These are phyloP conservation scores for Mastigamoeba balamuthi DNA, from an alignment of 78 protist genomes.

Conservation along the genomic window DNA sequence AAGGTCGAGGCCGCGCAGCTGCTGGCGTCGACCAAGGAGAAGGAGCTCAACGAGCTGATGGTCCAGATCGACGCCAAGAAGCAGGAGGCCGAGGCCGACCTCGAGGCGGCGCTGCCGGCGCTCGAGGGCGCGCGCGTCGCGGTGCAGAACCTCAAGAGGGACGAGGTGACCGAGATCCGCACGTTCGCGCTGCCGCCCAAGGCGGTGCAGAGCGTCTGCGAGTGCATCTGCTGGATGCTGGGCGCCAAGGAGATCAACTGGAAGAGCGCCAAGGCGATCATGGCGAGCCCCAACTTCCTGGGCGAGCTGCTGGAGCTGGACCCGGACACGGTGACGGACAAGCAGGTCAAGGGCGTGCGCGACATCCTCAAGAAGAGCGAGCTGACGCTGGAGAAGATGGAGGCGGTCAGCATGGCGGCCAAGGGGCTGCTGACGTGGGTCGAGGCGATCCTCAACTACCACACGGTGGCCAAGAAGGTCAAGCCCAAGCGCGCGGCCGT, in stretches of 20 bases:
- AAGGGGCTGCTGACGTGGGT: slow-evolving; percentile 64
- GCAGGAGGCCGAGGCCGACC: slow-evolving; percentile 66
- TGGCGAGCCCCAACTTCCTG: slow-evolving; percentile 45
- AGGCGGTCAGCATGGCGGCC: slow-evolving; percentile 1
- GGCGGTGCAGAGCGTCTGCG: slow-evolving; percentile 36
- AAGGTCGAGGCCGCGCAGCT: slow-evolving; percentile 27
- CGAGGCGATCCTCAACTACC: slow-evolving; percentile 55
- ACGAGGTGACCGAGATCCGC: slow-evolving; percentile 53
- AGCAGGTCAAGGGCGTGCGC: slow-evolving; percentile 22
- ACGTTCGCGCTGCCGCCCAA: slow-evolving; percentile 50
- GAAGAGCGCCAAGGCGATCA: slow-evolving; percentile 54
- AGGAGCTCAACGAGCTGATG: slow-evolving; percentile 14
- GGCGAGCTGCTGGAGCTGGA: slow-evolving; percentile 29
- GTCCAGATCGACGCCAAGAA: slow-evolving; percentile 3
- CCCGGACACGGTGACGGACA: slow-evolving; percentile 41
- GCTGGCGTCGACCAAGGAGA: slow-evolving; percentile 17
- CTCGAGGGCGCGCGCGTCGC: slow-evolving; percentile 55
- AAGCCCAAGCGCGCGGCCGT: slow-evolving; percentile 37
- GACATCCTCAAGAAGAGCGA: neutral
- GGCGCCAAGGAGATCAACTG: slow-evolving; percentile 41
- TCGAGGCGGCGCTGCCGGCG: slow-evolving; percentile 77
- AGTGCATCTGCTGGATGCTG: slow-evolving; percentile 28
- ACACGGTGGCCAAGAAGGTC: slow-evolving; percentile 38
- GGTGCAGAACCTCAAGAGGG: slow-evolving; percentile 19
- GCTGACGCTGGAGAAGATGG: slow-evolving; percentile 4